Evolutionary conservation across 192 early-diverging fungal species (phyloP).

Genomic region (Geranomyces michiganensis): DNA sequence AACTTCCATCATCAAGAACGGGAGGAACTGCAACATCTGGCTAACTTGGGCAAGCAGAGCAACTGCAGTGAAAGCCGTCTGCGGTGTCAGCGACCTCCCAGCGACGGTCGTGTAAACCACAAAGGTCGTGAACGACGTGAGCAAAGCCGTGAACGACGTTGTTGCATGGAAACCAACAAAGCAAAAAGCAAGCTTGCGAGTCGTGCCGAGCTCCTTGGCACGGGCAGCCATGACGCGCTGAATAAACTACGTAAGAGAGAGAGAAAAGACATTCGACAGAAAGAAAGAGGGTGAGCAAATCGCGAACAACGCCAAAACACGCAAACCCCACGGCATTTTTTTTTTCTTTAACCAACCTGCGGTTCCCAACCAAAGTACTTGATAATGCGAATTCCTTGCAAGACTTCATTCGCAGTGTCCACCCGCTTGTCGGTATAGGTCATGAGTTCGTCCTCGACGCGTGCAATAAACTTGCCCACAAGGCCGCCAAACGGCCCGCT

Average conservation of each 20-base stretch:
- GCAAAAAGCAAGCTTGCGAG: conserved; percentile 20
- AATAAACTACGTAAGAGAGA: conserved; percentile 51
- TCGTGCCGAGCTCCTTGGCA: conserved; percentile 56
- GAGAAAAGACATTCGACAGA: no score
- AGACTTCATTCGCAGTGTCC: conserved; percentile 80
- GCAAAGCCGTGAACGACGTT: conserved; percentile 34
- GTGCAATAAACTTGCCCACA: conserved; percentile 35
- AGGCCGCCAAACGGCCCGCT: conserved; percentile 33
- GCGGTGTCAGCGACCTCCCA: conserved; percentile 62
- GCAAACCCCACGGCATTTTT: no score
- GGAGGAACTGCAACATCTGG: conserved; percentile 52
- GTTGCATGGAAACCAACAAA: conserved; percentile 33
- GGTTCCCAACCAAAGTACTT: conserved; percentile 74
- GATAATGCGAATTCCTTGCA: conserved; percentile 89
- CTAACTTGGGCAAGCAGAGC: conserved; percentile 65
- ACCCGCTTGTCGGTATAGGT: conserved; percentile 73
- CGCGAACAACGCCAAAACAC: no score
- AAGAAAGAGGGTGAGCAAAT: no score
- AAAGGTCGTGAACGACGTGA: conserved; percentile 65
- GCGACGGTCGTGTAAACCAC: conserved; percentile 58
- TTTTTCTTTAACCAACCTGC: conserved; percentile 28
- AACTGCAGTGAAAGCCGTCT: conserved; percentile 68
- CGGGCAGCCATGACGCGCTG: conserved; percentile 66
- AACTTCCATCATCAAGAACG: conserved; percentile 60
- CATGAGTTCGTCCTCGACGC: conserved; percentile 60